phyloP scores from a whole-genome alignment of 495 filamentous ascomycete genomes.

The Xylaria scruposa region DNA sequence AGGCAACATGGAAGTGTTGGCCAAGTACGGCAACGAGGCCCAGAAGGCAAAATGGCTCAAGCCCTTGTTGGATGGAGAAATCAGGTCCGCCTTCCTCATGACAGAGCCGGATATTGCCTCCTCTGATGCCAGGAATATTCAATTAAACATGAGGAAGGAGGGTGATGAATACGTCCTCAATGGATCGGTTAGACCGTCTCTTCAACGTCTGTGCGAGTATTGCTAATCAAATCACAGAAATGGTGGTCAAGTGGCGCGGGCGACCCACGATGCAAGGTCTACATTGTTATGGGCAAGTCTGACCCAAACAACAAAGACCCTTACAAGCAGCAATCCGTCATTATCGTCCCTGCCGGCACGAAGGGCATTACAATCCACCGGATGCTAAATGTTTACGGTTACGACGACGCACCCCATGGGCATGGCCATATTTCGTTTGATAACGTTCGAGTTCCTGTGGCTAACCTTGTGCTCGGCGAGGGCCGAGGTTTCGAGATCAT shows the following conservation, averaged over 20 bases:
- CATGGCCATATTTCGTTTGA: conserved; percentile 89
- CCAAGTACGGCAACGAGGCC: conserved; percentile 89
- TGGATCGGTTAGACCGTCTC: conserved; percentile 66
- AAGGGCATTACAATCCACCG: conserved; percentile 83
- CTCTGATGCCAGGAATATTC: conserved; percentile 88
- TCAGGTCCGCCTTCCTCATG: conserved; percentile 92
- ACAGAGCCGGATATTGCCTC: conserved; percentile 87
- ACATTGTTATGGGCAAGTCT: conserved; percentile 91
- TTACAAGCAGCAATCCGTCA: conserved; percentile 88
- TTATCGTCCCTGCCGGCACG: conserved; percentile 77
- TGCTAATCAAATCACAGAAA: conserved; percentile 62
- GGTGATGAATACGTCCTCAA: conserved; percentile 87
- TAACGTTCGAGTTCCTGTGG: conserved; percentile 79
- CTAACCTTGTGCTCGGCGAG: conserved; percentile 84
- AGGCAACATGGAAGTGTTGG: conserved; percentile 94
- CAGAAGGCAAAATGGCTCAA: conserved; percentile 88
- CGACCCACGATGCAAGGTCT: conserved; percentile 86
- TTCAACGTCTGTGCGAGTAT: background rate
- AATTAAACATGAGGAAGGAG: conserved; percentile 77
- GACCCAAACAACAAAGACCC: conserved; percentile 72
- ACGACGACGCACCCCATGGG: conserved; percentile 93
- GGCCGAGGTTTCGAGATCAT: conserved; percentile 97
- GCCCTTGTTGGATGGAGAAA: conserved; percentile 83
- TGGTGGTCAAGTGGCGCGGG: conserved; percentile 96
- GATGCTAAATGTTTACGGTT: conserved; percentile 89